A percentile compares a stretch with the other conserved stretches of the same genome.
Conservation (phyloP, 2,329 filamentous ascomycete genomes). For the Teratosphaeria viscida region DNA sequence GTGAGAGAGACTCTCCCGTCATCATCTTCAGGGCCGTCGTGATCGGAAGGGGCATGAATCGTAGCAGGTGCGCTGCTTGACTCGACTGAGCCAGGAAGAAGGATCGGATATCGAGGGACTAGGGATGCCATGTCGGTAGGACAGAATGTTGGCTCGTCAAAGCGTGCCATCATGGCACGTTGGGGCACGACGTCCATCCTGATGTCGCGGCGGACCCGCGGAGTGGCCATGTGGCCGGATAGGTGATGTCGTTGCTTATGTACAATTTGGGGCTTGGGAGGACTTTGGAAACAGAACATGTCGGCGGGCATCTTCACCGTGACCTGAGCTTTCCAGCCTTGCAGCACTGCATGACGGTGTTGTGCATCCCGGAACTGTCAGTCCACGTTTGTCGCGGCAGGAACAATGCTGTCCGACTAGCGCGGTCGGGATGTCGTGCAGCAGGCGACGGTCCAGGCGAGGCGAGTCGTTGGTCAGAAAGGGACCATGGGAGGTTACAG, state of each 20-base stretch:
- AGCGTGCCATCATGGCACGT: constrained; percentile 18
- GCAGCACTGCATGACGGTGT: background rate
- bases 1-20: background rate
- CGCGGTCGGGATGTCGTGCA: background rate
- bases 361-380: constrained; percentile 1
- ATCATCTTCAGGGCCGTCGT: background rate
- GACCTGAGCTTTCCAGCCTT: background rate
- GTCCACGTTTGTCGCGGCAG: background rate
- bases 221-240: constrained; percentile 6
- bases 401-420: constrained; percentile 3
- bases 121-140: constrained; percentile 10
- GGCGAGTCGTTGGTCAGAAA: background rate
- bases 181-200: constrained; percentile 10
- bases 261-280: constrained; percentile 4
- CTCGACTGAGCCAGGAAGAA: background rate
- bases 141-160: constrained; percentile 19
- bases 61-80: background rate
- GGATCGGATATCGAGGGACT: constrained; percentile 7
- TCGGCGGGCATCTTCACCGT: constrained; percentile 1
- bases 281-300: constrained; percentile 19
- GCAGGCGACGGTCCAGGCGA: constrained; percentile 1
- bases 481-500: background rate
- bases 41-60: background rate
- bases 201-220: constrained; percentile 8
- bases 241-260: constrained; percentile 6